phyloP scores from a whole-genome alignment of 177 flowering plant genomes.

The Vitis hybrid region DNA sequence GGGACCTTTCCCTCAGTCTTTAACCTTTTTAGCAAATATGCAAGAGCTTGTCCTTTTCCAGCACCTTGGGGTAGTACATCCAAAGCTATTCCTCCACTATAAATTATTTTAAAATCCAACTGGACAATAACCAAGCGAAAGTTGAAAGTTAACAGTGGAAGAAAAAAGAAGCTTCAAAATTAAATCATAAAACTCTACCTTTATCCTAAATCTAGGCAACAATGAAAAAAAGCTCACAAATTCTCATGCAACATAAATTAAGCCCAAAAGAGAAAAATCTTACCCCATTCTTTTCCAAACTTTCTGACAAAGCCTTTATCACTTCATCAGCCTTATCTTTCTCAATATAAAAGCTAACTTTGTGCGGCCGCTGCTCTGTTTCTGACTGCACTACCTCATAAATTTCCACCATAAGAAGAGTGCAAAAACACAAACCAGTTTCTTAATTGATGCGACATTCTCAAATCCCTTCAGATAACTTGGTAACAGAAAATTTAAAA shows the following conservation, averaged over 20 bases:
- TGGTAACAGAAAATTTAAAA: too few relatives aligned
- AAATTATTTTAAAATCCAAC: constrained; percentile 81
- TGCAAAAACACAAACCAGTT: too few relatives aligned
- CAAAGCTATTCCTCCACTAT: constrained; percentile 75
- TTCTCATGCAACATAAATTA: too few relatives aligned
- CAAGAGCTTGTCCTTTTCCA: constrained; percentile 92
- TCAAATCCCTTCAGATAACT: too few relatives aligned
- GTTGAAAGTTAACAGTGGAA: neutral
- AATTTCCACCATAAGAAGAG: too few relatives aligned
- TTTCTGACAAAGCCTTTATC: constrained; percentile 45
- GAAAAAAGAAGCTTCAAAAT: neutral
- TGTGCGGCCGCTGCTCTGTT: constrained; percentile 79
- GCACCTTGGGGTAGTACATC: constrained; percentile 80
- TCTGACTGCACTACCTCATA: constrained; percentile 55
- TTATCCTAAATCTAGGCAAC: too few relatives aligned
- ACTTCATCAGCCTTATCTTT: constrained; percentile 56
- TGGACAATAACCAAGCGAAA: constrained; percentile 25
- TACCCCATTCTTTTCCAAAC: constrained; percentile 60
- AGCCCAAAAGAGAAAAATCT: constrained; percentile 13
- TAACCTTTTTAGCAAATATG: constrained; percentile 68
- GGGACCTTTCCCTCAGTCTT: constrained; percentile 53
- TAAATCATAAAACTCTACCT: neutral
- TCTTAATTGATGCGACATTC: too few relatives aligned
- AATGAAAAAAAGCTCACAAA: too few relatives aligned
- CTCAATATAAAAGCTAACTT: constrained; percentile 74